Conservation (phyloP, 2,329 filamentous ascomycete genomes). For the Bipolaris sorokiniana region DNA sequence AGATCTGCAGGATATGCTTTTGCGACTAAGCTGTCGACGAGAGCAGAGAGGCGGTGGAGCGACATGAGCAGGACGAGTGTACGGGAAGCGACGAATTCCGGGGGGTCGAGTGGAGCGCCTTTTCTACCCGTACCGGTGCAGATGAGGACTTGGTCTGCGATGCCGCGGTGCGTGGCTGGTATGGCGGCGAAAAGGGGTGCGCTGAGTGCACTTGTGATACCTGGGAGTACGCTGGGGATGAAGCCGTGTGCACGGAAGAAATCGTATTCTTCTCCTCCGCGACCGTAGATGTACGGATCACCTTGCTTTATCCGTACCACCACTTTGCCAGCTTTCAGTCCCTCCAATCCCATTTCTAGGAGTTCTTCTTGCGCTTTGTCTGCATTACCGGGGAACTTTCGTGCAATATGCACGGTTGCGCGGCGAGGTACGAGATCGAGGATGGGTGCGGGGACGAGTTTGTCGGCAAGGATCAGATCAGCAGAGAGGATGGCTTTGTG, state of each 20-base stretch:
- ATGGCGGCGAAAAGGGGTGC: conserved; percentile 89
- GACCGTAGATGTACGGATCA: conserved; percentile 94
- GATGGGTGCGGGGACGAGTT: conserved; percentile 82
- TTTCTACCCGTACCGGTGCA: conserved; percentile 96
- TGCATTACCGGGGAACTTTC: conserved; percentile 97
- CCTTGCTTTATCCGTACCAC: conserved; percentile 94
- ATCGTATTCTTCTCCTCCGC: conserved; percentile 88
- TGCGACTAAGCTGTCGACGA: conserved; percentile 70
- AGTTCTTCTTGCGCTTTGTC: conserved; percentile 93
- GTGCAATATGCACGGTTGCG: conserved; percentile 87
- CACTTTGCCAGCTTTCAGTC: conserved; percentile 70
- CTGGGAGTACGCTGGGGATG: conserved; percentile 76
- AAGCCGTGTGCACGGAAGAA: conserved; percentile 80
- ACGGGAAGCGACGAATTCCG: conserved; percentile 74
- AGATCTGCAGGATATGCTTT: conserved; percentile 73
- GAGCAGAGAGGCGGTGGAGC: conserved; percentile 77
- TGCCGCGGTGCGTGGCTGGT: conserved; percentile 84
- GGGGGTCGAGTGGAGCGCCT: conserved; percentile 80
- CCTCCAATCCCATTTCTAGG: conserved; percentile 75
- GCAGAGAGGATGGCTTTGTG: conserved; percentile 76
- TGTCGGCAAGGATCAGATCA: conserved; percentile 83
- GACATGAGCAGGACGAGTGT: conserved; percentile 97
- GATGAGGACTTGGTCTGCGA: conserved; percentile 92
- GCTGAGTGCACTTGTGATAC: conserved; percentile 85
- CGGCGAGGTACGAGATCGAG: conserved; percentile 88